Percentiles rank a stretch among this genome's conserved stretches.
Conservation (phyloP, 345 rosid species). For the Pelargonium nanum region DNA sequence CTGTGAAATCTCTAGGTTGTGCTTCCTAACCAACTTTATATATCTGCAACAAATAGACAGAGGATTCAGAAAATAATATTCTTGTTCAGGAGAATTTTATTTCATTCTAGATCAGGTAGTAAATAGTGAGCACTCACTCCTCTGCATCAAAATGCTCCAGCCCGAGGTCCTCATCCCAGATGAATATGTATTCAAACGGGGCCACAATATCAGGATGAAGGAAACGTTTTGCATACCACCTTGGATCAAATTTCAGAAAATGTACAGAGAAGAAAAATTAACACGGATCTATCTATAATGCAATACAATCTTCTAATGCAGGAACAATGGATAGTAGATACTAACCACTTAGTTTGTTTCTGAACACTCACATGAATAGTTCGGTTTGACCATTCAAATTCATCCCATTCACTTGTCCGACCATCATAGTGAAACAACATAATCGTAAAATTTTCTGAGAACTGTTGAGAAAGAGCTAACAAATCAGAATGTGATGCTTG, state of each 20-base stretch:
- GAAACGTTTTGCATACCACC: slow-evolving; percentile 98
- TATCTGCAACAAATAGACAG: slow-evolving; percentile 27
- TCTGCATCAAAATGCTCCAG: slow-evolving; percentile 74
- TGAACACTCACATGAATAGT: slow-evolving; percentile 76
- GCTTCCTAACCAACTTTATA: slow-evolving; percentile 61
- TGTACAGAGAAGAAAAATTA: too few species aligned
- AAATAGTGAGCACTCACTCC: slow-evolving; percentile 39
- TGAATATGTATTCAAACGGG: slow-evolving; percentile 75
- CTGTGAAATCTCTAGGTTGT: slow-evolving; percentile 89
- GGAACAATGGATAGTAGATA: slow-evolving; percentile 6
- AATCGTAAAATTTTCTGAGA: slow-evolving; percentile 83
- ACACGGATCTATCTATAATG: too few species aligned
- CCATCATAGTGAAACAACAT: slow-evolving; percentile 91
- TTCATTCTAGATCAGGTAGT: background rate
- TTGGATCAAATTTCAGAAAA: slow-evolving; percentile 9
- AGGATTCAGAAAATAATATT: background rate
- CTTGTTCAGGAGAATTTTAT: background rate
- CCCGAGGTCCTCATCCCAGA: slow-evolving; percentile 98
- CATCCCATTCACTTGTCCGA: slow-evolving; percentile 72
- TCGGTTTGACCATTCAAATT: slow-evolving; percentile 87
- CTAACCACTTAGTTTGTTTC: slow-evolving; percentile 91
- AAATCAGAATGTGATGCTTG: too few species aligned
- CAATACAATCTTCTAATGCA: background rate
- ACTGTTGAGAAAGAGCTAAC: slow-evolving; percentile 32
- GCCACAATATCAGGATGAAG: slow-evolving; percentile 87